phyloP scores from a whole-genome alignment of 164 flowering plant genomes.

The Stephania cephalantha region DNA sequence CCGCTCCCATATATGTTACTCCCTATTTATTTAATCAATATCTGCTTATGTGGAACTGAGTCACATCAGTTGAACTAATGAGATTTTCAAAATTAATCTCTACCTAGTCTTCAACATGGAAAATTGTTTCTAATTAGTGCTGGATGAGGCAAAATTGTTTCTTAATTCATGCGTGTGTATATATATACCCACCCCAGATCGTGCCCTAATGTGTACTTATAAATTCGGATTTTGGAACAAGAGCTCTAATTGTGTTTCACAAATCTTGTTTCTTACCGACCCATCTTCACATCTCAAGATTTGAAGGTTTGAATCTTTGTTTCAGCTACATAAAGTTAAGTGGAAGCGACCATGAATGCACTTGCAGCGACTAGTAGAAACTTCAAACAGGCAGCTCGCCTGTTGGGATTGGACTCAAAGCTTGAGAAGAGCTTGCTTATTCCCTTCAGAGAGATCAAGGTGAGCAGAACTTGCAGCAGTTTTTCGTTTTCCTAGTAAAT shows the following conservation, averaged over 20 bases:
- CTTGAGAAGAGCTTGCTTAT: slow-evolving; percentile 88
- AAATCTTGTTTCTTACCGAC: background rate
- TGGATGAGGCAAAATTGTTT: background rate
- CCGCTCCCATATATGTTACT: too few relatives aligned
- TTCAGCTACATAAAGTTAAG: background rate
- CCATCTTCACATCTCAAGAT: background rate
- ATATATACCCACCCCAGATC: background rate
- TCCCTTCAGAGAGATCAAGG: slow-evolving; percentile 98
- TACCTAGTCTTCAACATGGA: background rate
- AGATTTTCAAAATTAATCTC: background rate
- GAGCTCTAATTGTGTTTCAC: background rate
- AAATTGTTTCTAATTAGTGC: background rate
- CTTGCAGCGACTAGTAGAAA: slow-evolving; percentile 87
- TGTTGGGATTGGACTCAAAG: slow-evolving; percentile 84
- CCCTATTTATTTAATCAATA: too few relatives aligned
- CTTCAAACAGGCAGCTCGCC: slow-evolving; percentile 77
- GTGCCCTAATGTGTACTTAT: background rate
- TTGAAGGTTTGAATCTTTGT: background rate
- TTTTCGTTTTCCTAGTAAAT: background rate
- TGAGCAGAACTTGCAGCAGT: slow-evolving; percentile 7
- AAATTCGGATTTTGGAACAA: background rate
- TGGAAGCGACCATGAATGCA: slow-evolving; percentile 61
- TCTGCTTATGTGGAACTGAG: background rate
- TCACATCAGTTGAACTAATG: background rate
- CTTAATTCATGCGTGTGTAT: background rate